Conservation (phyloP, 371 early-diverging fungal genomes). For the Rhizopus microsporus region DNA sequence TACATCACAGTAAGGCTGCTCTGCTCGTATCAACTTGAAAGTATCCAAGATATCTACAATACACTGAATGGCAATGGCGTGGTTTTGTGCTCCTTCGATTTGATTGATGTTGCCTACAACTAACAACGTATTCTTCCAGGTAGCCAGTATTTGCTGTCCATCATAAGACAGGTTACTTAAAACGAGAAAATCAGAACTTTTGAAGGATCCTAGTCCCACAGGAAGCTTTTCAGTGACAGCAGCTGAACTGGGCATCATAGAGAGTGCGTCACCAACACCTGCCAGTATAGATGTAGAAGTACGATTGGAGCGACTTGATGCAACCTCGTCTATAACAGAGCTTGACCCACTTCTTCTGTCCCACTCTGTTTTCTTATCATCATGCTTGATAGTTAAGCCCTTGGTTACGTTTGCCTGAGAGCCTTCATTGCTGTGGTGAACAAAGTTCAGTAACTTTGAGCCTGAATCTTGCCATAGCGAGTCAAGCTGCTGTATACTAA, state of each 20-base stretch:
- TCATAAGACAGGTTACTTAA: conserved; percentile 41
- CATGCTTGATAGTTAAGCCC: conserved; percentile 7
- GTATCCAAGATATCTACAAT: conserved; percentile 71
- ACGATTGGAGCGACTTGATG: conserved; percentile 42
- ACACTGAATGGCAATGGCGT: conserved; percentile 72
- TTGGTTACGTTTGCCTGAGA: conserved; percentile 7
- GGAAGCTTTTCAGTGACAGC: conserved; percentile 45
- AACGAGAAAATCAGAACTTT: conserved; percentile 49
- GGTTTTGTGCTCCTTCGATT: conserved; percentile 61
- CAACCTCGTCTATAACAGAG: conserved; percentile 27
- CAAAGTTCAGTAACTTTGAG: conserved; percentile 45
- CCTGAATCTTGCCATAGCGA: conserved; percentile 49
- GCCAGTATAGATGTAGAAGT: conserved; percentile 32
- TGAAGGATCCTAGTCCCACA: conserved; percentile 37
- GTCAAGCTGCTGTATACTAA: conserved; percentile 51
- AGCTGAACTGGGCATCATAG: conserved; percentile 30
- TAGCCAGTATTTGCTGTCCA: conserved; percentile 35
- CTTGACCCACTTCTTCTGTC: conserved; percentile 23
- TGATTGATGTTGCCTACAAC: conserved; percentile 69
- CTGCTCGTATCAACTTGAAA: conserved; percentile 50
- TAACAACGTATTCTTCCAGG: conserved; percentile 76
- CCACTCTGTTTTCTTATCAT: conserved; percentile 26
- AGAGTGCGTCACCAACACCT: conserved; percentile 17
- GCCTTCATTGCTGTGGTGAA: conserved; percentile 31
- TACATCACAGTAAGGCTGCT: conserved; percentile 57